These are phyloP conservation scores for Apiosordaria backusii DNA, from an alignment of 495 filamentous ascomycete genomes.

Conservation along the genomic window DNA sequence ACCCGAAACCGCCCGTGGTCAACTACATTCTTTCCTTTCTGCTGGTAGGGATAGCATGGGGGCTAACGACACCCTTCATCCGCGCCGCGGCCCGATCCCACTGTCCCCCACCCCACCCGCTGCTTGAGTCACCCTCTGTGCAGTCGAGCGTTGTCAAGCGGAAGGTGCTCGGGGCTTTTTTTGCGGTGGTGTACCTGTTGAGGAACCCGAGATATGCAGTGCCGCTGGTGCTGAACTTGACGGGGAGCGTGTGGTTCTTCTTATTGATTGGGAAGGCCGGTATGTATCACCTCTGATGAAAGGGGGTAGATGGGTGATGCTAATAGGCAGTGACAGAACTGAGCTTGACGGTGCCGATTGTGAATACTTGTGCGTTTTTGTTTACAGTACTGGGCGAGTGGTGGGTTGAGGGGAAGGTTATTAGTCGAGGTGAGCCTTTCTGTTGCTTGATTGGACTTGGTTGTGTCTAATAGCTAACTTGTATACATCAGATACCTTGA, in stretches of 20 bases:
- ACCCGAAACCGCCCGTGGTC: constrained; percentile 51
- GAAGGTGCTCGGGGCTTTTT: constrained; percentile 56
- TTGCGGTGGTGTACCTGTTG: constrained; percentile 74
- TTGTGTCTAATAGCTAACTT: constrained; percentile 1
- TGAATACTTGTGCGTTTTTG: constrained; percentile 88
- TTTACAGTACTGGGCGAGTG: constrained; percentile 95
- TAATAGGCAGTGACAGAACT: constrained; percentile 56
- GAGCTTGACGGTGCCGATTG: constrained; percentile 89
- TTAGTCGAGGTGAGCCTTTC: constrained; percentile 59
- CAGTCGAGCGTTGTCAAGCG: constrained; percentile 50
- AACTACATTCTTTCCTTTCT: constrained; percentile 86
- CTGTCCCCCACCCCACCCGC: constrained; percentile 50
- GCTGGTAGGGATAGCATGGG: constrained; percentile 87
- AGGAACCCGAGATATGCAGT: constrained; percentile 77
- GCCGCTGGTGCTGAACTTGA: constrained; percentile 83
- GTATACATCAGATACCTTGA: constrained; percentile 11
- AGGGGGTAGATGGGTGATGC: not conserved
- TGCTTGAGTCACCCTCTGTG: constrained; percentile 40
- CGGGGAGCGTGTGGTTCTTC: constrained; percentile 97
- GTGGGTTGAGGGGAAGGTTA: constrained; percentile 88
- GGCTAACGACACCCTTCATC: constrained; percentile 70
- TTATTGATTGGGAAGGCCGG: constrained; percentile 87
- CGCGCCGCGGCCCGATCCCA: constrained; percentile 60
- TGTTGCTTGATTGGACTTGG: not conserved
- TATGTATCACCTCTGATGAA: constrained; percentile 40